These are phyloP conservation scores for Gossypium gossypioides DNA, from an alignment of 441 rosid genomes.

Conservation along the genomic window DNA sequence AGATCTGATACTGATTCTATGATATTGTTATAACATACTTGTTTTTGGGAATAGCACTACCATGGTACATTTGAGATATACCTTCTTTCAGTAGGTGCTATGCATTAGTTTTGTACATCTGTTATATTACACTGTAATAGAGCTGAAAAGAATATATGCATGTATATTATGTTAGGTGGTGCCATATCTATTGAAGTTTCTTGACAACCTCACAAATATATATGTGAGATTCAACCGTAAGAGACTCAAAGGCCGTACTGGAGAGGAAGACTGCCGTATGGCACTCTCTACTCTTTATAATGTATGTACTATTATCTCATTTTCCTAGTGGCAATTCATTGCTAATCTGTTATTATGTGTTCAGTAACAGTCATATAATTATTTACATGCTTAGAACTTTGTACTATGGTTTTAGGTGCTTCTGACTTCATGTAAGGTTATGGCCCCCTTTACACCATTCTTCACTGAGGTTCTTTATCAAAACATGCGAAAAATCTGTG, in stretches of 20 bases:
- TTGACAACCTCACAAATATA: conserved; percentile 90
- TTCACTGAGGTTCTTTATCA: conserved; percentile 92
- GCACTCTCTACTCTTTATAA: conserved; percentile 93
- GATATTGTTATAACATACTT: neutral
- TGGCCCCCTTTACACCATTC: conserved; percentile 98
- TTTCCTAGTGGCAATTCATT: conserved; percentile 2
- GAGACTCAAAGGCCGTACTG: conserved; percentile 93
- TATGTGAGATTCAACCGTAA: conserved; percentile 96
- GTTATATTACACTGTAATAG: neutral
- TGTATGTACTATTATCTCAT: conserved; percentile 37
- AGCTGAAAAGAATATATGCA: neutral
- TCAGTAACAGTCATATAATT: neutral
- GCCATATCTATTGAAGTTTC: conserved; percentile 87
- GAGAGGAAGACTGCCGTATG: conserved; percentile 76
- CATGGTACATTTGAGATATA: neutral
- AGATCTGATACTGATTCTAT: neutral
- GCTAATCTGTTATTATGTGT: neutral
- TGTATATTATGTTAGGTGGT: conserved; percentile 55
- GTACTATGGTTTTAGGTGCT: conserved; percentile 59
- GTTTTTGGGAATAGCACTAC: neutral
- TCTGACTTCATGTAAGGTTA: conserved; percentile 86
- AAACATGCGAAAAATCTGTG: conserved; percentile 69
- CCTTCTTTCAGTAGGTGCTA: neutral
- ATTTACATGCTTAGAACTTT: neutral
- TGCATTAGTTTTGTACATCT: neutral